Percentiles rank a stretch among this genome's conserved stretches.
phyloP scores from a whole-genome alignment of 352 stramenopile species.

The Globisporangium acanthophoron region DNA sequence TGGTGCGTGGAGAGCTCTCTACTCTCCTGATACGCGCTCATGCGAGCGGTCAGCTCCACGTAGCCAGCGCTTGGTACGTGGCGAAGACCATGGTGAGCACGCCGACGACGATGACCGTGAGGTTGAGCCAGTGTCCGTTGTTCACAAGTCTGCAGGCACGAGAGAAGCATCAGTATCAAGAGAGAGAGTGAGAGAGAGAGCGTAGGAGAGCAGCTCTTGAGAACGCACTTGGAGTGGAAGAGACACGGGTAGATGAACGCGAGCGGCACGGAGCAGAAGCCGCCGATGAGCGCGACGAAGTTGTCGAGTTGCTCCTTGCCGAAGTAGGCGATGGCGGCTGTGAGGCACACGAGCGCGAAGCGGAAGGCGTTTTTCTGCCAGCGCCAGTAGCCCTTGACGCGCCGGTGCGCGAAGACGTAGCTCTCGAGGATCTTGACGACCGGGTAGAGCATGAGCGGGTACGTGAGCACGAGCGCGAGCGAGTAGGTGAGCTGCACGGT shows the following conservation, averaged over 20 bases:
- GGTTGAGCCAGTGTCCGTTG: slow-evolving; percentile 38
- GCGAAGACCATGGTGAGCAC: slow-evolving; percentile 60
- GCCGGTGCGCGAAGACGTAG: slow-evolving; percentile 39
- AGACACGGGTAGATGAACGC: slow-evolving; percentile 71
- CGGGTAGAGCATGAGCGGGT: slow-evolving; percentile 67
- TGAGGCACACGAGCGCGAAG: slow-evolving; percentile 55
- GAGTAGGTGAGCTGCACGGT: slow-evolving; percentile 63
- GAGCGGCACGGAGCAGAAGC: slow-evolving; percentile 66
- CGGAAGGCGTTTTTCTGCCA: slow-evolving; percentile 68
- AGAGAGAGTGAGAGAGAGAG: background rate
- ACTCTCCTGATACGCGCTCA: background rate
- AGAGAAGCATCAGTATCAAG: background rate
- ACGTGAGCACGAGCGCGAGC: slow-evolving; percentile 61
- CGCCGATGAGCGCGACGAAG: slow-evolving; percentile 67
- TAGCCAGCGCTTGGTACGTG: slow-evolving; percentile 45
- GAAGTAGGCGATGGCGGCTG: slow-evolving; percentile 54
- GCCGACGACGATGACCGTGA: slow-evolving; percentile 36
- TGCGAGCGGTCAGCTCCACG: slow-evolving; percentile 25
- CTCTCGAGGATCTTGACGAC: slow-evolving; percentile 69
- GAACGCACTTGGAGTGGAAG: slow-evolving; percentile 40
- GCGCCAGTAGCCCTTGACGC: slow-evolving; percentile 50
- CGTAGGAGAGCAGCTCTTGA: background rate
- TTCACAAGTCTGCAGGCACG: slow-evolving; percentile 23
- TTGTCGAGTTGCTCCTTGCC: slow-evolving; percentile 59
- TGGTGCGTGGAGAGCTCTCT: too few species aligned